Evolutionary conservation across 495 filamentous ascomycete species (phyloP).

Genomic region (Cercophora scortea): DNA sequence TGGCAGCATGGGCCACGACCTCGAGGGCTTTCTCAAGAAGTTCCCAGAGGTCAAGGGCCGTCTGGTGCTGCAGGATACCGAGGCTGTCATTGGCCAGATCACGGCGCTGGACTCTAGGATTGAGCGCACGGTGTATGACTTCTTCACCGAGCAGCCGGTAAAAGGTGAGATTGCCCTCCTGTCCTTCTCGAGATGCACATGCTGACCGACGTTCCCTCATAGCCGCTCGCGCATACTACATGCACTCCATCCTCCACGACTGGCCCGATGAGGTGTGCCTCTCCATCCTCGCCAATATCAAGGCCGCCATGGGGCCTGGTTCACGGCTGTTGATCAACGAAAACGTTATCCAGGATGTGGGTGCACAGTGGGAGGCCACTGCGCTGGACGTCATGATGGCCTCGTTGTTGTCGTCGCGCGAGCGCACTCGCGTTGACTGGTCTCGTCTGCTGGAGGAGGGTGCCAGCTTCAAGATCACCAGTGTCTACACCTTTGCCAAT

Average conservation of each 20-base stretch:
- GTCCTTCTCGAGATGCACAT: neutral
- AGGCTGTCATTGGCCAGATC: constrained; percentile 24
- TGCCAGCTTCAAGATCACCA: no score
- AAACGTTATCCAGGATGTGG: neutral
- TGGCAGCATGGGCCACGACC: constrained; percentile 44
- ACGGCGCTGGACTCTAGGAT: constrained; percentile 8
- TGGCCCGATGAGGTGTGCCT: constrained; percentile 34
- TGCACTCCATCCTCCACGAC: constrained; percentile 40
- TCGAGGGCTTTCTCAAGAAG: constrained; percentile 32
- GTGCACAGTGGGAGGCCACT: neutral
- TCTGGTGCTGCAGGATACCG: constrained; percentile 42
- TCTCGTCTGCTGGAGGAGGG: no score
- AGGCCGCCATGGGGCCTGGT: constrained; percentile 33
- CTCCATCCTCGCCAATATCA: constrained; percentile 27
- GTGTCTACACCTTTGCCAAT: no score
- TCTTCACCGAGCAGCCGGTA: constrained; percentile 32
- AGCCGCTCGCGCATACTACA: constrained; percentile 34
- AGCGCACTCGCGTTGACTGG: neutral
- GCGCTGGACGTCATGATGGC: neutral
- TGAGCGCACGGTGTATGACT: constrained; percentile 26
- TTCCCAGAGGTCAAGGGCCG: constrained; percentile 32
- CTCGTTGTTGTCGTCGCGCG: neutral
- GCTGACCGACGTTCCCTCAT: neutral
- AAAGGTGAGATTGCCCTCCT: constrained; percentile 25
- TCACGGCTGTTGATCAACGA: constrained; percentile 43